A percentile compares a stretch with the other conserved stretches of the same genome.
phyloP scores from a whole-genome alignment of 768 basidiomycete genomes.

The Leucogyrophana mollusca region DNA sequence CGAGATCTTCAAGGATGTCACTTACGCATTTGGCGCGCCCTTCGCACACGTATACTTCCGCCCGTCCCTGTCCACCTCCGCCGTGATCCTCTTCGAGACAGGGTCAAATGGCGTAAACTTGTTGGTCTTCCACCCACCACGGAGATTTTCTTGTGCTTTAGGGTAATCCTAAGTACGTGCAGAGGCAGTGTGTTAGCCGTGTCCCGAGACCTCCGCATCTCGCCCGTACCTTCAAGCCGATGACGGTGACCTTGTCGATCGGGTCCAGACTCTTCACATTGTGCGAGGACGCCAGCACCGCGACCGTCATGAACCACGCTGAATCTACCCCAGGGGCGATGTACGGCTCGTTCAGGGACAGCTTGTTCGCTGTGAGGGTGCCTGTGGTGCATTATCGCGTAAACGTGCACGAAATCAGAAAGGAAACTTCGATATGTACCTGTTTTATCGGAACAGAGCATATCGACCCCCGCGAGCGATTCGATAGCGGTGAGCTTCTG shows the following conservation, averaged over 20 bases:
- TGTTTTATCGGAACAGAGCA: constrained; percentile 43
- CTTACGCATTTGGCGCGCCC: constrained; percentile 43
- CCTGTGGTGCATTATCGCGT: constrained; percentile 13
- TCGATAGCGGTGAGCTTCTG: constrained; percentile 51
- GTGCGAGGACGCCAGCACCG: constrained; percentile 46
- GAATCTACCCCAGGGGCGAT: constrained; percentile 25
- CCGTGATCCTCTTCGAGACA: constrained; percentile 50
- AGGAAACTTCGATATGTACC: too few species aligned
- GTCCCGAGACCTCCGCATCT: background rate
- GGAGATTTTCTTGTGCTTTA: constrained; percentile 40
- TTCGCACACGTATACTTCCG: constrained; percentile 41
- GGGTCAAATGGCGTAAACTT: constrained; percentile 50
- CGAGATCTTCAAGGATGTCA: background rate
- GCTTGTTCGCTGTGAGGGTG: constrained; percentile 48
- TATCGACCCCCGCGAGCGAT: constrained; percentile 48
- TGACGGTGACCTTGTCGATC: constrained; percentile 47
- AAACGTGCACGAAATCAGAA: too few species aligned
- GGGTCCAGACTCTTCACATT: constrained; percentile 45
- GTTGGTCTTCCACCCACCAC: constrained; percentile 41
- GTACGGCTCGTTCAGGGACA: constrained; percentile 40
- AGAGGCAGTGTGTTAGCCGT: background rate
- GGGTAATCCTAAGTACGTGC: constrained; percentile 34
- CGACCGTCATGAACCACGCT: constrained; percentile 29
- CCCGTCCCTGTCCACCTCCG: constrained; percentile 44
- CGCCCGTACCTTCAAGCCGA: constrained; percentile 33